Conservation (phyloP, 495 filamentous ascomycete species). For the Jackrogersella multiformis region DNA sequence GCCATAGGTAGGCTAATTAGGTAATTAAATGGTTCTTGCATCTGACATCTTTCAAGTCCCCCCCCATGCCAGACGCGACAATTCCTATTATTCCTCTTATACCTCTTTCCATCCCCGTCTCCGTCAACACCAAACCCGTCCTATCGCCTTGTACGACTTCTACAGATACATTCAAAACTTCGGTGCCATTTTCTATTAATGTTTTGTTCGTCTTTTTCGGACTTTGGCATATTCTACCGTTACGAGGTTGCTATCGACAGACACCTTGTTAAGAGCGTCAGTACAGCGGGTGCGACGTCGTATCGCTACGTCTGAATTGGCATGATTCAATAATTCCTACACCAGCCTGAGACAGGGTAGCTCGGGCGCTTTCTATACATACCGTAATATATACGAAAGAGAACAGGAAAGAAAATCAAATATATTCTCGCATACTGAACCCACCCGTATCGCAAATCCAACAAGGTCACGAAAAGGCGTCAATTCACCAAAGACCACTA, state of each 20-base stretch:
- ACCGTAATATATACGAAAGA: neutral
- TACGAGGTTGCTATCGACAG: constrained; percentile 10
- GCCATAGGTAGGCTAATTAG: constrained; percentile 6
- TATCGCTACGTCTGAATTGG: constrained; percentile 31
- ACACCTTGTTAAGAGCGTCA: neutral
- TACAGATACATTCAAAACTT: neutral
- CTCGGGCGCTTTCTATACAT: neutral
- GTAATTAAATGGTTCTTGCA: constrained; percentile 16
- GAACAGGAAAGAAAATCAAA: neutral
- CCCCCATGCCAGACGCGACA: constrained; percentile 16
- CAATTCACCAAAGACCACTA: constrained; percentile 9
- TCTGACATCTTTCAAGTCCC: too few species aligned
- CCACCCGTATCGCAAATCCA: neutral
- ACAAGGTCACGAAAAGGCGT: neutral
- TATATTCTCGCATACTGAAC: neutral
- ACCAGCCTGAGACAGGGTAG: neutral
- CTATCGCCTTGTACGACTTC: neutral
- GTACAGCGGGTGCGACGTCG: constrained; percentile 25
- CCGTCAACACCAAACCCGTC: too few species aligned
- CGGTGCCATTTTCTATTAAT: constrained; percentile 4
- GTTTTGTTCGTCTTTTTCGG: constrained; percentile 19
- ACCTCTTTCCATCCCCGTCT: neutral
- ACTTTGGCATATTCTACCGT: neutral
- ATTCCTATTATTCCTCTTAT: neutral
- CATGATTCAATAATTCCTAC: constrained; percentile 5